Base-by-base conservation (phyloP, 768 basidiomycete genomes). In the Suillus luteus region DNA sequence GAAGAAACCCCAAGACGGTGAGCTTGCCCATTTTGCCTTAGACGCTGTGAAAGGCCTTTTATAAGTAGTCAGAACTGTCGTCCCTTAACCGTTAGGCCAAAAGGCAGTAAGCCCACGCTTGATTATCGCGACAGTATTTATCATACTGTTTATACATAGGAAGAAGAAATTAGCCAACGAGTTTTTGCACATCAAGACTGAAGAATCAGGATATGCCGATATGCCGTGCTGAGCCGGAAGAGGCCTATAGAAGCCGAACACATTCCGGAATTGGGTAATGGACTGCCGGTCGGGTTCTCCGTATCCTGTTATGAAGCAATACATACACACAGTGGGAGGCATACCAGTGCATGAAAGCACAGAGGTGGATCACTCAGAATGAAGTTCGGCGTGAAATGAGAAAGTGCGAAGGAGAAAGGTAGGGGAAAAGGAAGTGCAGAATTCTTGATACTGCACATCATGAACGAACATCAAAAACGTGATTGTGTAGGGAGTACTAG, bases 1-100 rank as follows among this genome's bases (percentile, higher is more conserved):
- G 73, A 17, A 76, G 31, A 55, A 72, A 74, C 12, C 59, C 44
- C 5, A 37, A 2, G 35, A 68, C 5, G 48, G 48, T 67, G 64
- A 67, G 59, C 64, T 67, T 69, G 65, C 62, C 74, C 75, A 76
- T 76, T 41, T 41, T 48, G 61, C 22, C 22, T 7, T 8, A 49
- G 24, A 35, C 33, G 33, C 33, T 35, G 8, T 35, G 33, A 7
- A 8, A 33, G 33, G 33, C 33, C 33, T 33, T 5, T 7, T 33
- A 33, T 33, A 33, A 35, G 33, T 35, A 35, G 33, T 35, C 33
- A 35, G 8, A 8, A 35, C 6, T 35, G 33, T 35, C 33, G 8
- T 8, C 33, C 33, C 33, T 35, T 35, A 35, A 35, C 33, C 33
- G 33, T 35, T 35, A 35, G 6, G 33, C 33, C 33, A 35, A 35